A percentile compares a stretch with the other conserved stretches of the same genome.
Evolutionary conservation across 2,329 filamentous ascomycete species (phyloP).

Genomic region (Cladorrhinum sp.): DNA sequence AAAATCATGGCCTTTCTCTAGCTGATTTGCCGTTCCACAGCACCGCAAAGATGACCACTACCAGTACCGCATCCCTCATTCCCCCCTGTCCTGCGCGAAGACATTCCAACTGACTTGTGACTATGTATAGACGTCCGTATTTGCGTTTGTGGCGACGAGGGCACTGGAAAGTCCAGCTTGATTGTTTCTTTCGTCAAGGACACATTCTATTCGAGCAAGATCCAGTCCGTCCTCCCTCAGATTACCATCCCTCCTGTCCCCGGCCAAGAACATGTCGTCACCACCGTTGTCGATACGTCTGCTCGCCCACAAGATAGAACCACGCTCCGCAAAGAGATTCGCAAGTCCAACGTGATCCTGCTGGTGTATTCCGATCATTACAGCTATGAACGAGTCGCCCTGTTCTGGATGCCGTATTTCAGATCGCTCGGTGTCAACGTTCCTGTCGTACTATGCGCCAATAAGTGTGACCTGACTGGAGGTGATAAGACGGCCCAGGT

Average conservation of each 20-base stretch:
- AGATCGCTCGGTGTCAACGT: conserved; percentile 97
- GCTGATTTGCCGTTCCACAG: neutral
- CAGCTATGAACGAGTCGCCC: conserved; percentile 92
- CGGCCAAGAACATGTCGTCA: conserved; percentile 93
- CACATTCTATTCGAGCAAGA: conserved; percentile 92
- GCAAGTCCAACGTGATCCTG: conserved; percentile 94
- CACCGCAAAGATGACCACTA: conserved; percentile 18
- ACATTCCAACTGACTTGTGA: neutral
- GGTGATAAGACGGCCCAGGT: conserved; percentile 78
- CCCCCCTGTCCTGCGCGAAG: neutral
- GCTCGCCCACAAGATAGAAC: conserved; percentile 90
- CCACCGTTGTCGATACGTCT: conserved; percentile 95
- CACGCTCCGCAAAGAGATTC: conserved; percentile 86
- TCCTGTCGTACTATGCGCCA: conserved; percentile 92
- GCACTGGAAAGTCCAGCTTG: conserved; percentile 88
- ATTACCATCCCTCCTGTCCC: conserved; percentile 93
- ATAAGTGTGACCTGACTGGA: conserved; percentile 86
- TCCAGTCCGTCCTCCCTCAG: conserved; percentile 88
- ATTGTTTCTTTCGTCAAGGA: conserved; percentile 97
- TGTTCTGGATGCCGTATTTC: conserved; percentile 99
- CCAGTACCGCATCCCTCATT: conserved; percentile 17
- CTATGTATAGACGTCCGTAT: conserved; percentile 64
- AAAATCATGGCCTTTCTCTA: neutral
- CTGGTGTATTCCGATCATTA: conserved; percentile 98
- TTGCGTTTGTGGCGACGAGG: conserved; percentile 94